Base-by-base conservation (phyloP, 768 basidiomycete genomes). In the Cystofilobasidium capitatum region DNA sequence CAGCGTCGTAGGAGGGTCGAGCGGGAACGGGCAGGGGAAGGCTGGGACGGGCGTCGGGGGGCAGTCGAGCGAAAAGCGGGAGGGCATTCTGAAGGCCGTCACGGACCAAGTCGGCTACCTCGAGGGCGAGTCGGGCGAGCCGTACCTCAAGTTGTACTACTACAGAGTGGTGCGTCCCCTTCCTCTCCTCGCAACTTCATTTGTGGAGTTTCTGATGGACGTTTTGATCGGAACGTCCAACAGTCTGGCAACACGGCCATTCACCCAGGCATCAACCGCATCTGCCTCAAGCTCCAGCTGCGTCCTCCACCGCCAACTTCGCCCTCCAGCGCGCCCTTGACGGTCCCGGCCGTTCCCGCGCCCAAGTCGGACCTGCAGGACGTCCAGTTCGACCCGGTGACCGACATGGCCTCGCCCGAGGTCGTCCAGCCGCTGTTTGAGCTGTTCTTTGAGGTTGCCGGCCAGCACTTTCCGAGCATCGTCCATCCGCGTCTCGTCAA, bases 191-290 rank as follows among this genome's bases (percentile, higher is more conserved):
- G 58, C n/a, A 29, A n/a, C 24, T 54, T 64, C 33, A 10, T 42
- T 42, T 10, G 40, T 42, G 10, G 40, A 42, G 10, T 10, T 42
- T 10, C 40, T 42, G 40, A 10, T 42, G 40, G 20, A 10, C 10
- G 20, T 10, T 10, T 10, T 20, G 40, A 42, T 42, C 40, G 10
- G 10, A 42, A 42, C 40, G n/a, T n/a, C n/a, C n/a, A 10, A 20
- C 40, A 42, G 49, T 74, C 75, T 39, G 74, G 75, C 14, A 72
- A 73, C 14, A 74, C 74, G 20, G 75, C 76, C 4, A 75, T 77
- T 20, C 74, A 75, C 58, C 76, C 76, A 7, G 76, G 76, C 33
- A 74, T 77, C 57, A 74, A 75, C 51, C 73, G 76, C 17, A 77
- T 77, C 29, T 71, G 71, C 8, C 71, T 77, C 33, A 75, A 75